Conservation (phyloP, 768 basidiomycete species). For the Kondoa subrosea region DNA sequence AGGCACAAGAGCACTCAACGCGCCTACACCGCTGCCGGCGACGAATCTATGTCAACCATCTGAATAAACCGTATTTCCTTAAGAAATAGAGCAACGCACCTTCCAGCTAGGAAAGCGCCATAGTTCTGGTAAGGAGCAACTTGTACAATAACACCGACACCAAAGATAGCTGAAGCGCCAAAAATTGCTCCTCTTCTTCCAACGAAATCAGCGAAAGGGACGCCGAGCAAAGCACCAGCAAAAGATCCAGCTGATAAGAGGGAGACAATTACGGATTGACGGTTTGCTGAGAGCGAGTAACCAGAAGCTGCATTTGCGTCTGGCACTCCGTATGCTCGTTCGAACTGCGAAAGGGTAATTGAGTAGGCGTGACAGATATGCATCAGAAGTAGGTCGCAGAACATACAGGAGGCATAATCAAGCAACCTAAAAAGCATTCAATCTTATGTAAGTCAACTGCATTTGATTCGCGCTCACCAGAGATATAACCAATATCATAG, state of each 20-base stretch:
- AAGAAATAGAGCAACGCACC: too few species aligned
- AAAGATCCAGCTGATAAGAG: conserved; percentile 15
- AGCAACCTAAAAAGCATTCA: conserved; percentile 14
- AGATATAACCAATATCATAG: conserved; percentile 15
- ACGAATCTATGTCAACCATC: too few species aligned
- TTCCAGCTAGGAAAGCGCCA: conserved; percentile 18
- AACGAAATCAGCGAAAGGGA: conserved; percentile 10
- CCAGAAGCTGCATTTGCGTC: too few species aligned
- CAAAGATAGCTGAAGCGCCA: conserved; percentile 3
- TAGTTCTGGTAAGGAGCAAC: conserved; percentile 11
- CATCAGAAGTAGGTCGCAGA: too few species aligned
- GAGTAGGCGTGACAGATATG: too few species aligned
- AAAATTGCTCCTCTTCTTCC: conserved; percentile 15
- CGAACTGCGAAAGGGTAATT: too few species aligned
- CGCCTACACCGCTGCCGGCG: conserved; percentile 15
- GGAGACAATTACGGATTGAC: conserved; percentile 16
- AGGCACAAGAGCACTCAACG: conserved; percentile 17
- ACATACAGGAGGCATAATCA: conserved; percentile 19
- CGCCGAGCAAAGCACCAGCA: background rate
- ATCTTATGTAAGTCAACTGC: background rate
- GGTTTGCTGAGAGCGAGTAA: too few species aligned
- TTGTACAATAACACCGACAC: conserved; percentile 17
- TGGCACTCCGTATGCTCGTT: too few species aligned
- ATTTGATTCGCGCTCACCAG: background rate
- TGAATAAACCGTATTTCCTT: too few species aligned